Conservation (phyloP, 177 flowering plant species). For the Vitis hybrid region DNA sequence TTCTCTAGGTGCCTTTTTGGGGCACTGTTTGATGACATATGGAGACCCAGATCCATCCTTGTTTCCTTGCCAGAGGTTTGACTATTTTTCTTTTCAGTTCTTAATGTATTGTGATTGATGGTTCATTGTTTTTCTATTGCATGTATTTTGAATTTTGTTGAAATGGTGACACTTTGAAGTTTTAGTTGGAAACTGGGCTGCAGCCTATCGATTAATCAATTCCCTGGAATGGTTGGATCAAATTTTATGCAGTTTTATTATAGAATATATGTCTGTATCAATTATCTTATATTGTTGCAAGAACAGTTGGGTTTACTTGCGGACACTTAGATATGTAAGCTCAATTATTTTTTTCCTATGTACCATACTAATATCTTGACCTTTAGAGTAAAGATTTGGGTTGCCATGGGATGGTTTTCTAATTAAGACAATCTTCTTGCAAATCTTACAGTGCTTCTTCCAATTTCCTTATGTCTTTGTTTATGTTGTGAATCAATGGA, state of each 20-base stretch:
- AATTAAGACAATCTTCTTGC: too few species aligned
- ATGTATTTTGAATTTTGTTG: not conserved
- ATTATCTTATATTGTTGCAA: not conserved
- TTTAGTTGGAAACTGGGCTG: not conserved
- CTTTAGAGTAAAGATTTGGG: too few species aligned
- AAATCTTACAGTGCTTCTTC: too few species aligned
- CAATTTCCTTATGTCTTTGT: too few species aligned
- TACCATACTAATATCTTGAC: too few species aligned
- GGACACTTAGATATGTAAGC: fast-evolving
- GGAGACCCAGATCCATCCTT: constrained; percentile 54
- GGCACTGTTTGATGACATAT: constrained; percentile 52
- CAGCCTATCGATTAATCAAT: not conserved
- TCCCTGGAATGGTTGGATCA: not conserved
- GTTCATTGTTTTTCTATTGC: not conserved
- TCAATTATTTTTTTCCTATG: too few species aligned
- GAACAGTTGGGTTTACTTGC: fast-evolving
- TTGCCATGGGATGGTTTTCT: too few species aligned
- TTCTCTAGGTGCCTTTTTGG: constrained; percentile 65
- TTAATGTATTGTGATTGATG: not conserved
- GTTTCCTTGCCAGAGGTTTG: constrained; percentile 70
- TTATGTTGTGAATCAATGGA: too few species aligned
- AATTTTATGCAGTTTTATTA: not conserved
- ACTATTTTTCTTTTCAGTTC: not conserved
- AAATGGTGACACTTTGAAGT: not conserved
- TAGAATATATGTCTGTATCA: not conserved